Evolutionary conservation across 1,284 basidiomycete species (phyloP).

Genomic region (Fistulinella cinereoalba): DNA sequence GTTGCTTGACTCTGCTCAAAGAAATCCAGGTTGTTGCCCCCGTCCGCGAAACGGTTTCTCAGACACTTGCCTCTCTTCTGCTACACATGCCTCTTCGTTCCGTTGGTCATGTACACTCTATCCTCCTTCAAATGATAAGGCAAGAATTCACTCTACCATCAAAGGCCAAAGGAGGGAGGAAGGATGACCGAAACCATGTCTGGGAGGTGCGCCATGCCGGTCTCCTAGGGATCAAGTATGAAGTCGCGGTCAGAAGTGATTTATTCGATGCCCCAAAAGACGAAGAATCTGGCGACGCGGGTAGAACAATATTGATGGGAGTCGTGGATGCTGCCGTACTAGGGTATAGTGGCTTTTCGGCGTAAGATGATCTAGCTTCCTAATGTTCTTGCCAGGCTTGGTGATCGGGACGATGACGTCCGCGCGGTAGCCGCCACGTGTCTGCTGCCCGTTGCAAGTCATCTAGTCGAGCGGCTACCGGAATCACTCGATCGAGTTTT

Average conservation of each 20-base stretch:
- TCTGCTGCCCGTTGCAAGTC: conserved; percentile 80
- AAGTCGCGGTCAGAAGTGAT: conserved; percentile 90
- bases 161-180: conserved; percentile 39
- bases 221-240: conserved; percentile 94
- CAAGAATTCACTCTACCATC: conserved; percentile 66
- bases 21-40: conserved; percentile 81
- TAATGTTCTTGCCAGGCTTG: conserved; percentile 53
- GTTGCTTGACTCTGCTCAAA: conserved; percentile 3
- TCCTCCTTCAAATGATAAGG: conserved; percentile 90
- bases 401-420: conserved; percentile 95
- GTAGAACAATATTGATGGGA: conserved; percentile 60
- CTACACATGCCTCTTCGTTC: conserved; percentile 81
- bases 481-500: conserved; percentile 73
- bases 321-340: conserved; percentile 87
- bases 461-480: conserved; percentile 77
- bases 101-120: conserved; percentile 76
- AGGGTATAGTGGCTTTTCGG: conserved; percentile 54
- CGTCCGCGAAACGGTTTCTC: conserved; percentile 94
- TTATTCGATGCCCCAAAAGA: conserved; percentile 56
- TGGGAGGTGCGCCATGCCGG: conserved; percentile 99
- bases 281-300: conserved; percentile 35
- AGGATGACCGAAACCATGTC: conserved; percentile 63
- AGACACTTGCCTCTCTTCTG: conserved; percentile 89
- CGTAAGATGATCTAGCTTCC: conserved; percentile 3
- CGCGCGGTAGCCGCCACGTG: conserved; percentile 94